Evolutionary conservation across 306 rosid species (phyloP).

Genomic region (Trifolium dubium): DNA sequence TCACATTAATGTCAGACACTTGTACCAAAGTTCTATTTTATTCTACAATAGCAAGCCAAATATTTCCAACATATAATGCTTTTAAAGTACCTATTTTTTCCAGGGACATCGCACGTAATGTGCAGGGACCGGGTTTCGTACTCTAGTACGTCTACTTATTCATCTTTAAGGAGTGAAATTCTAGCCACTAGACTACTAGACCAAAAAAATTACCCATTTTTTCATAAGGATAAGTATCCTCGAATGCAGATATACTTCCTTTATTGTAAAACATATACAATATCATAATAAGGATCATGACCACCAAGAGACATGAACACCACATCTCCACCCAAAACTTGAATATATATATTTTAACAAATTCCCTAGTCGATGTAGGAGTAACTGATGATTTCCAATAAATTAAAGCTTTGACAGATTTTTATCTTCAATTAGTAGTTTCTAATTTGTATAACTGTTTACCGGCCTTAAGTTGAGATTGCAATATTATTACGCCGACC

Average conservation of each 20-base stretch:
- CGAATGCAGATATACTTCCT: conserved; percentile 19
- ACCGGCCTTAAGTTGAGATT: conserved; percentile 19
- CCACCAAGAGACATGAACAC: not conserved
- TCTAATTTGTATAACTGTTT: not conserved
- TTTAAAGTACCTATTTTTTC: not conserved
- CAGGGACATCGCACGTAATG: no score
- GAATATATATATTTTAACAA: no score
- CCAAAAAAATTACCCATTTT: not conserved
- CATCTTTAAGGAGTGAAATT: no score
- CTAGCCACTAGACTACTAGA: no score
- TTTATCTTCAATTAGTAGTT: conserved; percentile 17
- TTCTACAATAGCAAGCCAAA: not conserved
- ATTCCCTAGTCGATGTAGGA: not conserved
- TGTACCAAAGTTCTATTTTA: not conserved
- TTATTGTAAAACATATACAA: conserved; percentile 9
- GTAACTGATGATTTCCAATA: not conserved
- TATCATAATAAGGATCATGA: not conserved
- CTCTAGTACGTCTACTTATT: no score
- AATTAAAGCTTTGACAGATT: conserved; percentile 4
- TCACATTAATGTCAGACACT: conserved; percentile 1
- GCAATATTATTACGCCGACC: not conserved
- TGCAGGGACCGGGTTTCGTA: no score
- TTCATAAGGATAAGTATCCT: conserved; percentile 2
- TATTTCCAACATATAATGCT: conserved; percentile 1
- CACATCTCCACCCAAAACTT: not conserved